phyloP scores from a whole-genome alignment of 345 rosid genomes.

The Hibiscus mutabilis region DNA sequence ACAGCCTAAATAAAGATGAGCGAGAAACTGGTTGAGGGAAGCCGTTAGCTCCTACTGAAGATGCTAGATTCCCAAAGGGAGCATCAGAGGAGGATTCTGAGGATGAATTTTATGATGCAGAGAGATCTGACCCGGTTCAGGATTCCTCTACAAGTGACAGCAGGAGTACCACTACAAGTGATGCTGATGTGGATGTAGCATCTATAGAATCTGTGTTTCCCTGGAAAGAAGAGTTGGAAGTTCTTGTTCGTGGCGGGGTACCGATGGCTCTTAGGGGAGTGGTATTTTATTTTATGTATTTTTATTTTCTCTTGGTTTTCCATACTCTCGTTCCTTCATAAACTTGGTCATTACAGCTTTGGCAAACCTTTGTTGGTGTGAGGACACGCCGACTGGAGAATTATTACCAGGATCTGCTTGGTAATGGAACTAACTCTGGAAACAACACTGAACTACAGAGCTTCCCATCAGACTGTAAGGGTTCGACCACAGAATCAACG shows the following conservation, averaged over 20 bases:
- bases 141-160: constrained; percentile 55
- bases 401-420: constrained; percentile 75
- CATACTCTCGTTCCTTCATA: background rate
- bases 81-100: constrained; percentile 89
- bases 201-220: constrained; percentile 45
- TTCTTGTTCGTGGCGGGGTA: constrained; percentile 94
- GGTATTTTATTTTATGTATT: constrained; percentile 36
- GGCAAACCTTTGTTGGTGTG: constrained; percentile 99
- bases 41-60: constrained; percentile 40
- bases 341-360: constrained; percentile 53
- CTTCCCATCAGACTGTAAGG: constrained; percentile 34
- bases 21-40: constrained; percentile 40
- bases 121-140: constrained; percentile 68
- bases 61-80: constrained; percentile 54
- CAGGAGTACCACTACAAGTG: constrained; percentile 30
- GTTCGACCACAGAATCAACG: constrained; percentile 34
- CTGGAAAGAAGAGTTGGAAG: constrained; percentile 95
- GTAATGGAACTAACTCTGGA: constrained; percentile 41
- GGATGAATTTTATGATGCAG: constrained; percentile 94
- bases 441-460: constrained; percentile 33
- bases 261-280: constrained; percentile 99
- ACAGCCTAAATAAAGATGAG: constrained; percentile 32
- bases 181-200: constrained; percentile 21
- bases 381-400: constrained; percentile 73
- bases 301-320: background rate